These are phyloP conservation scores for Ammopiptanthus mongolicus DNA, from an alignment of 306 rosid species.

Conservation along the genomic window DNA sequence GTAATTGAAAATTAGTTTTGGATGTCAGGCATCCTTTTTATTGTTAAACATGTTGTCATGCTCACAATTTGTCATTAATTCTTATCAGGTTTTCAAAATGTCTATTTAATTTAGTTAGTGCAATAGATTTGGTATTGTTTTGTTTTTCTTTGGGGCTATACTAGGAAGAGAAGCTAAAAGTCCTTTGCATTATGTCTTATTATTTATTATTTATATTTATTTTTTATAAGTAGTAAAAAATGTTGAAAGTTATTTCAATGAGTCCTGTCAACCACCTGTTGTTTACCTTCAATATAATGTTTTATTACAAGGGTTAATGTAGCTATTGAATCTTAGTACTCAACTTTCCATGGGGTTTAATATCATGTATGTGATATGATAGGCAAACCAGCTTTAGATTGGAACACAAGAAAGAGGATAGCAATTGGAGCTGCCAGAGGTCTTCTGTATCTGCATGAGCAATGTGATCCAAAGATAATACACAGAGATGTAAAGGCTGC, in stretches of 20 bases:
- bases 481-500: slow-evolving; percentile 99
- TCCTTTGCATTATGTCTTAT: neutral
- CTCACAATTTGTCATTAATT: neutral
- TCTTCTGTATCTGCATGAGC: slow-evolving; percentile 89
- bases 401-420: slow-evolving; percentile 92
- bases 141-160: neutral
- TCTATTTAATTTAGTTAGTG: neutral
- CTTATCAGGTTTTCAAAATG: too few species aligned
- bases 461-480: slow-evolving; percentile 95
- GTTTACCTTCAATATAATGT: neutral
- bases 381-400: slow-evolving; percentile 92
- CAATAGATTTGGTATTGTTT: neutral
- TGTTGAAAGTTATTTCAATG: neutral
- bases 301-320: neutral
- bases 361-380: slow-evolving; percentile 15
- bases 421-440: slow-evolving; percentile 99
- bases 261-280: neutral
- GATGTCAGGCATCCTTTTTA: neutral
- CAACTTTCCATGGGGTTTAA: neutral
- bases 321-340: neutral
- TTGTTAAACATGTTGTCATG: neutral
- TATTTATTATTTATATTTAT: neutral
- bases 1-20: neutral
- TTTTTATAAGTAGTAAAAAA: neutral
- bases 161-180: neutral